Base-by-base conservation (phyloP, 225 moss, liverwort and hornwort genomes). In the Straminergon stramineum region DNA sequence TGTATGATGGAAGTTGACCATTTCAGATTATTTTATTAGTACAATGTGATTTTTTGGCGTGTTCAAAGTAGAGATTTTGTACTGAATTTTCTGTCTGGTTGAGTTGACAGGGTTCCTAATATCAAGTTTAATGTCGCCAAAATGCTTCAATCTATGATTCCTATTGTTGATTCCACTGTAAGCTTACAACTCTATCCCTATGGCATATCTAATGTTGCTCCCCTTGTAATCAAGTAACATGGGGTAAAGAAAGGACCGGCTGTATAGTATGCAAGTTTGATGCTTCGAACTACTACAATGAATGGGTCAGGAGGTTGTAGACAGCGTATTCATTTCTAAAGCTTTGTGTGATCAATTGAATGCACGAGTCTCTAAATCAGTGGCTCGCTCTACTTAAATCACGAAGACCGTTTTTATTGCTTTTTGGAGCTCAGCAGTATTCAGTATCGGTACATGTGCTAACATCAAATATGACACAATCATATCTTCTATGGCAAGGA, bases 41-140 rank as follows among this genome's bases (percentile, higher is more conserved):
- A 52, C 18, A 41, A 16, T 6, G 20, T 60, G 17, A 17, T 9
- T 75, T 65, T 82, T 73, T n/a, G 55, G 83, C 34, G 41, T 57
- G 51, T 57, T 31, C 48, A 35, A n/a, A 35, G 55, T 71, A 55
- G 31, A 85, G 56, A 57, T 77, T 82, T 14, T 75, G 69, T 75
- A 81, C 75, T 86, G 62, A 92, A 15, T 51, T 81, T 85, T 15
- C 87, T 81, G 12, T 86, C 20, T 87, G 88, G 51, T 90, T 90
- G 81, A 75, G 51, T 75, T 90, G 89, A 74, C 93, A 99, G 96
- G 95, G 98, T 99, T 86, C 98, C 98, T 45, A 99, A 99, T 88
- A 97, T 99, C 89, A 99, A 99, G 95, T 99, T 99, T 91, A 99
- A 99, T 81, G 98, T 99, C 45, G 98, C 98, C 56, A 99, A 99